A percentile compares a stretch with the other conserved stretches of the same genome.
phyloP scores from a whole-genome alignment of 2,329 filamentous ascomycete species.

The Talaromyces sp. region DNA sequence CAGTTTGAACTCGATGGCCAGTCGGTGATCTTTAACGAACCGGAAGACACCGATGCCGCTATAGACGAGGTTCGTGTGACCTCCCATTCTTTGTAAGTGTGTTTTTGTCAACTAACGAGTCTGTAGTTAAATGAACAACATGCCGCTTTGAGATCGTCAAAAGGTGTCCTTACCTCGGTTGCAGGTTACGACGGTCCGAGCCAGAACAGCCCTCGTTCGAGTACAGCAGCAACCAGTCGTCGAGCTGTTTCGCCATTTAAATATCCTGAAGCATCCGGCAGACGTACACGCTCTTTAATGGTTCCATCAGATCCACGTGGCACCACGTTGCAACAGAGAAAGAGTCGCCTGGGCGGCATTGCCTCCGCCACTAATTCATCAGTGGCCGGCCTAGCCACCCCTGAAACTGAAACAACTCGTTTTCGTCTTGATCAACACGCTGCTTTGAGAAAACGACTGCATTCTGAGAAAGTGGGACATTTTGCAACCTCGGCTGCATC shows the following conservation, averaged over 20 bases:
- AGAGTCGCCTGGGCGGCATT: slow-evolving; percentile 23
- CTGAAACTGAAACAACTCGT: slow-evolving; percentile 34
- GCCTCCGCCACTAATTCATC: slow-evolving; percentile 24
- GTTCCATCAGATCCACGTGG: slow-evolving; percentile 46
- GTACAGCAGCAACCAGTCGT: slow-evolving; percentile 34
- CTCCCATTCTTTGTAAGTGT: background rate
- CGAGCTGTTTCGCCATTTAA: slow-evolving; percentile 51
- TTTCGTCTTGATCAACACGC: slow-evolving; percentile 25
- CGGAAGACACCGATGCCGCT: slow-evolving; percentile 52
- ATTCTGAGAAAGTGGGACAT: slow-evolving; percentile 30
- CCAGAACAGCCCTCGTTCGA: slow-evolving; percentile 22
- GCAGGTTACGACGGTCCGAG: slow-evolving; percentile 40
- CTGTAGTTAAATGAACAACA: slow-evolving; percentile 42
- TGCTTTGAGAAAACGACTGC: slow-evolving; percentile 26
- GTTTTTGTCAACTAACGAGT: background rate
- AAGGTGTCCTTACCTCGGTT: slow-evolving; percentile 45
- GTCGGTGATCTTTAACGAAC: slow-evolving; percentile 58
- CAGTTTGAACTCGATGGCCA: slow-evolving; percentile 64
- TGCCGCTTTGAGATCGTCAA: slow-evolving; percentile 41
- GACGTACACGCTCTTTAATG: slow-evolving; percentile 22
- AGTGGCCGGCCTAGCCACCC: slow-evolving; percentile 35
- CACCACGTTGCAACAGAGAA: background rate
- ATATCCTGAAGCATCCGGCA: slow-evolving; percentile 47
- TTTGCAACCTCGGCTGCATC: slow-evolving; percentile 30
- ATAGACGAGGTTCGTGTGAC: slow-evolving; percentile 49